phyloP scores from a whole-genome alignment of 345 rosid genomes.

The Gynandropsis gynandra region DNA sequence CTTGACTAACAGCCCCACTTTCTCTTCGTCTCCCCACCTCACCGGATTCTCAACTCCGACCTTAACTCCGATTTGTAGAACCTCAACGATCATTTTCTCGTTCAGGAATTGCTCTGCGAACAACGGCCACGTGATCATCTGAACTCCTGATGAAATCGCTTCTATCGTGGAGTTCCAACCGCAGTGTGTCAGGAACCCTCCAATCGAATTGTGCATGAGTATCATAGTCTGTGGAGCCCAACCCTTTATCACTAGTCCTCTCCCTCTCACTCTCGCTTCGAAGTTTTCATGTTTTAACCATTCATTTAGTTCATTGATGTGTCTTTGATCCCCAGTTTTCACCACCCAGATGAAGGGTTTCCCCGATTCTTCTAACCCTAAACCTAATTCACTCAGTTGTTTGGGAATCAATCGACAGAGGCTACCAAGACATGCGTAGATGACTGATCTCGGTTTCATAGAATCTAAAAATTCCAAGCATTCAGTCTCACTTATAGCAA shows the following conservation, averaged over 20 bases:
- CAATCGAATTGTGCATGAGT: constrained; percentile 52
- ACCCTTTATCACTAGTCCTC: constrained; percentile 59
- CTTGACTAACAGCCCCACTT: constrained; percentile 50
- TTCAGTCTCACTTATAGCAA: constrained; percentile 31
- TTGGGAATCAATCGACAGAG: constrained; percentile 54
- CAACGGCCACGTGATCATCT: constrained; percentile 79
- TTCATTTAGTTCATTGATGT: constrained; percentile 36
- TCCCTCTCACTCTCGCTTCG: constrained; percentile 48
- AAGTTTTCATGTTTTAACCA: constrained; percentile 40
- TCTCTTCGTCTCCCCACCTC: constrained; percentile 75
- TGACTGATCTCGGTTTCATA: constrained; percentile 46
- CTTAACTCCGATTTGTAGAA: constrained; percentile 49
- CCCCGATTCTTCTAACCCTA: constrained; percentile 53
- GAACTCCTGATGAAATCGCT: constrained; percentile 50
- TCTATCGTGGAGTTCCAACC: constrained; percentile 90
- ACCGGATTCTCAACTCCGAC: constrained; percentile 57
- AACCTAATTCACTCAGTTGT: constrained; percentile 58
- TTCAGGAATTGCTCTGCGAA: constrained; percentile 72
- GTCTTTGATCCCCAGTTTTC: constrained; percentile 35
- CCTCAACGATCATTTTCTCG: constrained; percentile 57
- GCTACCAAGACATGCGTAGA: constrained; percentile 74
- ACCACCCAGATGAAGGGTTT: constrained; percentile 72
- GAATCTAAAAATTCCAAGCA: constrained; percentile 53
- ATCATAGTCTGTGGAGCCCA: constrained; percentile 87
- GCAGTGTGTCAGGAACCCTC: constrained; percentile 74